Percentiles rank a stretch among this genome's conserved stretches.
Evolutionary conservation across 2,329 filamentous ascomycete species (phyloP).

Genomic region (Fusarium verticillioides): DNA sequence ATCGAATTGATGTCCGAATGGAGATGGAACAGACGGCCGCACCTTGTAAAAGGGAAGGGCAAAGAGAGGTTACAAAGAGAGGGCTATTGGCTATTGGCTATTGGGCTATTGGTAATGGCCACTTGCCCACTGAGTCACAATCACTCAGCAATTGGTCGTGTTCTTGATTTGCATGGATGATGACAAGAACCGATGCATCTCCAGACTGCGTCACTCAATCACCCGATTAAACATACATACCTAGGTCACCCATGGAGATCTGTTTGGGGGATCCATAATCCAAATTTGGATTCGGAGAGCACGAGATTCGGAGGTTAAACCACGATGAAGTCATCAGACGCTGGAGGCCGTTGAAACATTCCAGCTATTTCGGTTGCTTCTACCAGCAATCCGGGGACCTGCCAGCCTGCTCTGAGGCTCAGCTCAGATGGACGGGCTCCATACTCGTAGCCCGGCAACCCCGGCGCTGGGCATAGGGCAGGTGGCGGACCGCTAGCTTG

Average conservation of each 20-base stretch:
- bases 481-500: slow-evolving; percentile 26
- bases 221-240: slow-evolving; percentile 2
- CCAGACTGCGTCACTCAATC: slow-evolving; percentile 11
- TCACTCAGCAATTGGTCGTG: slow-evolving; percentile 21
- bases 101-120: slow-evolving; percentile 8
- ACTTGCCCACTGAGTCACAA: slow-evolving; percentile 32
- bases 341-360: slow-evolving; percentile 20
- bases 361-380: slow-evolving; percentile 24
- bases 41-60: slow-evolving; percentile 7
- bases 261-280: slow-evolving; percentile 32
- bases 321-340: slow-evolving; percentile 37
- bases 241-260: slow-evolving; percentile 1
- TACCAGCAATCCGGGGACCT: slow-evolving; percentile 28
- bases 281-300: slow-evolving; percentile 1
- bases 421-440: slow-evolving; percentile 14
- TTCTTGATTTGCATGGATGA: neutral
- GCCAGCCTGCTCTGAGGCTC: slow-evolving; percentile 18
- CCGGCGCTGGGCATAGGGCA: slow-evolving; percentile 38
- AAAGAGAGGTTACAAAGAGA: slow-evolving; percentile 15
- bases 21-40: slow-evolving; percentile 13
- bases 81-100: neutral
- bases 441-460: slow-evolving; percentile 34
- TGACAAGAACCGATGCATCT: slow-evolving; percentile 6
- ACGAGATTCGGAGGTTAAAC: slow-evolving; percentile 13
- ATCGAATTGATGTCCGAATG: slow-evolving; percentile 7